A percentile compares a stretch with the other conserved stretches of the same genome.
Conservation (phyloP, 2,329 filamentous ascomycete species). For the Aspergillus jensenii region DNA sequence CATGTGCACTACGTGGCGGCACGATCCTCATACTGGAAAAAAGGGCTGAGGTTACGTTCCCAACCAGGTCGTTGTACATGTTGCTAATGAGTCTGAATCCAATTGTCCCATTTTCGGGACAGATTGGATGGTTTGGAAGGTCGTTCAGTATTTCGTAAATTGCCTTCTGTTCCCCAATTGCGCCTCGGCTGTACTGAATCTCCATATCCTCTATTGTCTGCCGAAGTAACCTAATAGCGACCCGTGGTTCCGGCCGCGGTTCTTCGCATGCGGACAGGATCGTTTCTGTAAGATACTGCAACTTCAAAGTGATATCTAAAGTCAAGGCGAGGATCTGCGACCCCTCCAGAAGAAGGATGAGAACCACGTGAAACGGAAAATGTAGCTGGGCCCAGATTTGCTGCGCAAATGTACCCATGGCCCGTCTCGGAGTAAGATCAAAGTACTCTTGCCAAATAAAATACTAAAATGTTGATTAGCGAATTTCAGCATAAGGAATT, state of each 20-base stretch:
- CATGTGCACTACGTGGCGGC: conserved; percentile 29
- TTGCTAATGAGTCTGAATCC: conserved; percentile 26
- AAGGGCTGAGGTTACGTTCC: conserved; percentile 41
- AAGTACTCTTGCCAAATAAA: conserved; percentile 66
- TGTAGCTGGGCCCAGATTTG: conserved; percentile 54
- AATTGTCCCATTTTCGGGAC: conserved; percentile 21
- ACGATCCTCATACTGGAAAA: conserved; percentile 43
- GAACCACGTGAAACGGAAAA: conserved; percentile 63
- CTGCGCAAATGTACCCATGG: conserved; percentile 57
- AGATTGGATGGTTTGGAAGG: conserved; percentile 31
- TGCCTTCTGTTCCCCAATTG: conserved; percentile 30
- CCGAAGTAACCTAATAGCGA: conserved; percentile 34
- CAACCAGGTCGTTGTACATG: conserved; percentile 34
- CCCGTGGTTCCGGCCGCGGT: conserved; percentile 26
- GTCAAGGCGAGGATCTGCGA: conserved; percentile 57
- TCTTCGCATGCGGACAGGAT: conserved; percentile 42
- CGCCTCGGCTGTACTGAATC: conserved; percentile 37
- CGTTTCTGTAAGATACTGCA: conserved; percentile 39
- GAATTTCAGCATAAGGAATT: background rate
- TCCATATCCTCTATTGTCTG: conserved; percentile 42
- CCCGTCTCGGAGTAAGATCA: conserved; percentile 53
- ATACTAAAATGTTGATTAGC: conserved; percentile 32
- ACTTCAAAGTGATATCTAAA: conserved; percentile 44
- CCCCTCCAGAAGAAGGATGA: conserved; percentile 65
- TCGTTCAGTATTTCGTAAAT: conserved; percentile 34